Base-by-base conservation (phyloP, 805 yeast species). In the Hanseniaspora singularis region DNA sequence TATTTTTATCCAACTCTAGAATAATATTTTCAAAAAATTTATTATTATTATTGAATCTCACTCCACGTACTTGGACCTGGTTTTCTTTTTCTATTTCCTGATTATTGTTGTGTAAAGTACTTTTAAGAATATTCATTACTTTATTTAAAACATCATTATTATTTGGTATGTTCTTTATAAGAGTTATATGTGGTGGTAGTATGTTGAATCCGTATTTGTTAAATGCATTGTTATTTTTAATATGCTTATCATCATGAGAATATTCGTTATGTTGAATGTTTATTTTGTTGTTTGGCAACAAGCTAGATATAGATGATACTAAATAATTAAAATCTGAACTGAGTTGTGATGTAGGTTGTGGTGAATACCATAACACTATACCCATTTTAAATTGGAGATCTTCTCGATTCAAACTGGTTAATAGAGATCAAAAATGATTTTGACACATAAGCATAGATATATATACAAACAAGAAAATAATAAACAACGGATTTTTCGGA, bases 81-180 rank as follows among this genome's bases (percentile, higher is more conserved):
- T 36, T 36, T n/a, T 23, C 20, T 15, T 23, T 36, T 5, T 7
- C 28, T 26, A 26, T 26, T 26, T 26, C 28, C 28, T 26, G 7
- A n/a, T 5, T 20, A 10, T 43, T 28, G 9, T 31, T 27, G 24
- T 44, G 36, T 4, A 44, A 23, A 2, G 39, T 30, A 1, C 24
- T 24, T 8, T 30, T 14, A 15, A 44, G 30, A 5, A 44, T 26
- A 3, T 12, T 36, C 33, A 44, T 37, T 5, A 44, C 12, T 27
- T 31, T 37, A 11, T 37, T 28, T 12, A 44, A 37, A 7, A 24
- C 11, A 8, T 31, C 23, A 11, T 15, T 26, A 16, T 37, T 30
- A n/a, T 44, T 26, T 19, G 48, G 48, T 2, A 44, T 44, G 27
- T 44, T 44, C 22, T 44, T 44, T 3, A 44, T 14, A 12, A 44